Evolutionary conservation across 257 asterid species (phyloP), one percentile per base, ranked within the genome.

Genomic region (Cordia subcordata): DNA sequence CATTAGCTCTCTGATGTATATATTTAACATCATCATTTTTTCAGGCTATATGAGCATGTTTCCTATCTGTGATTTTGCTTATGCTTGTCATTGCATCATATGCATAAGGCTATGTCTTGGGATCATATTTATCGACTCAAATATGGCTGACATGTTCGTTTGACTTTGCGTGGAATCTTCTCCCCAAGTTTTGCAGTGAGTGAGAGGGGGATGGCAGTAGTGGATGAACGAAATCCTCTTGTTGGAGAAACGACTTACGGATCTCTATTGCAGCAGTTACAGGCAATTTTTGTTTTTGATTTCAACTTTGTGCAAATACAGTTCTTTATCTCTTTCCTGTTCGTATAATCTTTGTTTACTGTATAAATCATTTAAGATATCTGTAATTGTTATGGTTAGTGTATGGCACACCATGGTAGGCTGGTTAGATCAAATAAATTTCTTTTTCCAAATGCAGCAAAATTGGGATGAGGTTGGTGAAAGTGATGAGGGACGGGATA

Each of bases 391-490:
- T 15, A 15, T 21, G 4, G 9, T 13, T 11, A 11, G 32, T 39
- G 20, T 8, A 58, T 32, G 17, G 21, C 9, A 19, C 33, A 5
- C 39, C 19, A 40, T 58, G 22, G n/a, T 53, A 51, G 39, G 58
- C 62, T 68, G 53, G 69, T 40, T 8, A 35, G 51, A 62, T 35
- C 11, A 42, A 49, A 39, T 57, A 63, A 51, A n/a, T n/a, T n/a
- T 61, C 67, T 44, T 22, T 57, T 23, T 55, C 64, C 52, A 57
- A 18, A 53, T 81, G 83, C 84, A 90, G 97, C 81, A 82, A 81
- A 85, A 87, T 10, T 90, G 97, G 97, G 97, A 90, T 72, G 97
- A 90, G 70, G 97, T 90, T 44, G 97, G 97, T 35, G 96, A 87
- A 75, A 83, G 74, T 58, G 96, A 87, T 16, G 95, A 90, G 11